Base-by-base conservation (phyloP, 164 flowering plant species). In the Aristolochia fimbriata region DNA sequence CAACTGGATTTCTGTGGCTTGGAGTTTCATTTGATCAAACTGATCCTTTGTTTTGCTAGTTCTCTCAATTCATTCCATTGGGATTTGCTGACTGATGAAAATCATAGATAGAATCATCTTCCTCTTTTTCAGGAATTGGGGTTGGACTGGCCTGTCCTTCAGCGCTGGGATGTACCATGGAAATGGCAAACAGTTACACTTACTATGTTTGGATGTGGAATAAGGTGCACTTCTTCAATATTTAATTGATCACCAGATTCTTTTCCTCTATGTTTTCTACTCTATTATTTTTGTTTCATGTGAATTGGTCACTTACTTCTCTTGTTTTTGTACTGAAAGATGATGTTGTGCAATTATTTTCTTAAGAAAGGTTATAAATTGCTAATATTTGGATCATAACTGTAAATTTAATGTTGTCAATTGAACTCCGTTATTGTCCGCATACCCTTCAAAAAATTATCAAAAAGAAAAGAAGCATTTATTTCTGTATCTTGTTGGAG, bases 161-260 rank as follows among this genome's bases (percentile, higher is more conserved):
- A 73, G 73, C 76, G 94, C 2, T 93, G 96, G 97, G 83, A 87
- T 27, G 96, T 90, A 57, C 98, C 96, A 19, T 90, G 96, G 99
- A 75, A 78, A 58, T 86, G 96, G 97, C 92, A 78, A 67, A 85
- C 87, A 10, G 76, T 80, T 65, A 70, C 82, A 15, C 74, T 93
- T 58, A 86, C 88, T 55, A 83, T 88, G 51, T 59, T 86, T 70
- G 92, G 91, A 41, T 87, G 96, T 73, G 96, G 85, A 75, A 56
- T 88, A 61, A 85, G 97, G 99, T 86, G 61, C 52, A 41, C 63
- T 56, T 61, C 58, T 58, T 50, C 59, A 10, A 48, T 46, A 4
- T 10, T 46, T 15, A 27, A 48, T n/a, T 23, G 4, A 10, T 37
- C 43, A 37, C 43, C 8, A 7, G 43, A 37, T 37, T 37, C 8